A percentile compares a stretch with the other conserved stretches of the same genome.
These are phyloP conservation scores for Collybia mongolica DNA, from an alignment of 768 basidiomycete genomes.

Conservation along the genomic window DNA sequence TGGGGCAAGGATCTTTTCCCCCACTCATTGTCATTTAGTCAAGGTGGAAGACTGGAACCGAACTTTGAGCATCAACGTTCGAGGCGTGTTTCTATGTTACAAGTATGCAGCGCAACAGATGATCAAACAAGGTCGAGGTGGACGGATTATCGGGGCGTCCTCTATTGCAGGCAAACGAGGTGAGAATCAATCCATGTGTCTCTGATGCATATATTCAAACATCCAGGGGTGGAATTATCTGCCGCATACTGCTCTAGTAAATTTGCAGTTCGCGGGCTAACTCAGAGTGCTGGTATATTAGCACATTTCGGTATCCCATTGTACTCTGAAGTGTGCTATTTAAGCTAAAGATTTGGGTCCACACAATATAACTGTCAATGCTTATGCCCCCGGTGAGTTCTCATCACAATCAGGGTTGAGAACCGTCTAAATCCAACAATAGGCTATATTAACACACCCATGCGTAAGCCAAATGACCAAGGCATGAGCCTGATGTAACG, in stretches of 20 bases:
- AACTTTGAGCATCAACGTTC: constrained; percentile 32
- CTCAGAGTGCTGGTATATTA: constrained; percentile 25
- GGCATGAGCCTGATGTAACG: not conserved
- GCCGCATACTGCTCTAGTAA: constrained; percentile 33
- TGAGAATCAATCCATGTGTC: not conserved
- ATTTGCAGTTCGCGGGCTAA: constrained; percentile 38
- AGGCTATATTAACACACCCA: constrained; percentile 7
- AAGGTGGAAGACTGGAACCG: constrained; percentile 29
- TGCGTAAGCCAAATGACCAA: constrained; percentile 4
- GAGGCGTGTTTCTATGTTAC: constrained; percentile 38
- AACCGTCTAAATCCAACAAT: constrained; percentile 7
- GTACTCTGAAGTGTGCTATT: not conserved
- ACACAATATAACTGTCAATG: constrained; percentile 20
- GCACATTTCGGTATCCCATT: not conserved
- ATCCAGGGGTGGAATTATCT: constrained; percentile 2
- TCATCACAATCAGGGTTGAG: not conserved
- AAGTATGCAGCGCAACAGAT: constrained; percentile 43
- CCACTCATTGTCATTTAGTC: constrained; percentile 15
- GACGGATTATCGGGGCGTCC: constrained; percentile 33
- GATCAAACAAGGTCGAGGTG: constrained; percentile 38
- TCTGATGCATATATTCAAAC: not conserved
- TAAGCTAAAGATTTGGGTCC: constrained; percentile 13
- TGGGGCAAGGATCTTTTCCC: constrained; percentile 4
- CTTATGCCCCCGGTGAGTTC: constrained; percentile 14
- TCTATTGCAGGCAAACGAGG: constrained; percentile 26